Evolutionary conservation across 352 stramenopile species (phyloP).

Genomic region (Pilasporangium apinafurcum): DNA sequence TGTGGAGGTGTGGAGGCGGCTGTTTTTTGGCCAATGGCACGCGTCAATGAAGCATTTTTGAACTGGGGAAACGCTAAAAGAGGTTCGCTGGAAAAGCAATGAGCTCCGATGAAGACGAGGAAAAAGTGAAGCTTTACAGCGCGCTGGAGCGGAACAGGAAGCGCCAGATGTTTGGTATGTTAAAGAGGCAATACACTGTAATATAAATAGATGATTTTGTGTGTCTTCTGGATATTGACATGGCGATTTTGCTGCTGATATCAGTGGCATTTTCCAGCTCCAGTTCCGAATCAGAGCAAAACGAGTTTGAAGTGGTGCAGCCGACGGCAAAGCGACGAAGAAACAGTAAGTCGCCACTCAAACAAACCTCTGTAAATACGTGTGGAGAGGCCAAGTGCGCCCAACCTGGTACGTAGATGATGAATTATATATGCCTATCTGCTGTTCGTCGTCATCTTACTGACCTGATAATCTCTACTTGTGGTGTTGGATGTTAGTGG

Average conservation of each 20-base stretch:
- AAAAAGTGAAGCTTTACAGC: conserved; percentile 66
- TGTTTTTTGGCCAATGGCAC: too few relatives aligned
- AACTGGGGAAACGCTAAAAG: too few relatives aligned
- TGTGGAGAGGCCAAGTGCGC: conserved; percentile 9
- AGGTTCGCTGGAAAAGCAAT: conserved; percentile 11
- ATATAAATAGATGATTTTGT: not conserved
- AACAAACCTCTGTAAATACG: conserved; percentile 8
- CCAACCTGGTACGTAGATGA: too few relatives aligned
- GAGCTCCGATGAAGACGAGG: conserved; percentile 49
- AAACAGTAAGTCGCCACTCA: conserved; percentile 1
- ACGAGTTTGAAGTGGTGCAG: conserved; percentile 11
- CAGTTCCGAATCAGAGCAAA: conserved; percentile 34
- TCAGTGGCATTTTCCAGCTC: conserved; percentile 37
- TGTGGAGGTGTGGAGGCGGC: too few relatives aligned
- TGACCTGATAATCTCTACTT: not conserved
- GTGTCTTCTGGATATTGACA: not conserved
- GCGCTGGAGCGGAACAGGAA: conserved; percentile 60
- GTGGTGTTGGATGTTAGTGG: not conserved
- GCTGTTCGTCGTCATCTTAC: too few relatives aligned
- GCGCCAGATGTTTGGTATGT: conserved; percentile 53
- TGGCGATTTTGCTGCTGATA: not conserved
- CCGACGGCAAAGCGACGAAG: conserved; percentile 11
- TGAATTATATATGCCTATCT: too few relatives aligned
- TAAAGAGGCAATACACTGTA: not conserved
- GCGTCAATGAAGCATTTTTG: too few relatives aligned